phyloP scores from a whole-genome alignment of 208 protist species.

The Wallacemonas sp. region DNA sequence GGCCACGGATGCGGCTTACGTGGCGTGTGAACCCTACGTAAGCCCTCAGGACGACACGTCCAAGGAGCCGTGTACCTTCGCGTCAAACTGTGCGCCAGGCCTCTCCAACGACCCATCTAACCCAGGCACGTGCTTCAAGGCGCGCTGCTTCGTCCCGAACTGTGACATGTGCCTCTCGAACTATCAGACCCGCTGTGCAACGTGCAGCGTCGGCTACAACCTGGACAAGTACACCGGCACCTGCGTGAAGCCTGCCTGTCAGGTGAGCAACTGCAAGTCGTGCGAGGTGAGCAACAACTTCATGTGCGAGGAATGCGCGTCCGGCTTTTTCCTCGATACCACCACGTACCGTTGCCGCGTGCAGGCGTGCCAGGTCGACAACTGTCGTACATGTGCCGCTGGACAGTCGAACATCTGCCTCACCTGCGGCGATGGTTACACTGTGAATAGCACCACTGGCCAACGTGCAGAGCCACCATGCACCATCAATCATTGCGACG shows the following conservation, averaged over 20 bases:
- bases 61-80: conserved; percentile 1
- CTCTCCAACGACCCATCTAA: conserved; percentile 14
- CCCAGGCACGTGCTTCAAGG: conserved; percentile 5
- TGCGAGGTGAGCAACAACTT: conserved; percentile 6
- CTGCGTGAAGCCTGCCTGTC: conserved; percentile 17
- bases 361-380: background rate
- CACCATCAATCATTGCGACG: background rate
- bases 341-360: background rate
- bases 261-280: conserved; percentile 12
- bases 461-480: conserved; percentile 4
- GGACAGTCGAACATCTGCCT: background rate
- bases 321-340: background rate
- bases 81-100: background rate
- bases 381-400: background rate
- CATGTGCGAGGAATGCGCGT: conserved; percentile 6
- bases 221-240: conserved; percentile 14
- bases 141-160: conserved; percentile 3
- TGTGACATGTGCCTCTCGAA: conserved; percentile 8
- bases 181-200: conserved; percentile 9
- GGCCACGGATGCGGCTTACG: background rate
- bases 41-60: background rate
- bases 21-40: conserved; percentile 7
- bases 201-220: background rate
- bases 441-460: background rate
- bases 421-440: background rate